Conservation (phyloP, 2,329 filamentous ascomycete species). For the Diaporthe sp. region DNA sequence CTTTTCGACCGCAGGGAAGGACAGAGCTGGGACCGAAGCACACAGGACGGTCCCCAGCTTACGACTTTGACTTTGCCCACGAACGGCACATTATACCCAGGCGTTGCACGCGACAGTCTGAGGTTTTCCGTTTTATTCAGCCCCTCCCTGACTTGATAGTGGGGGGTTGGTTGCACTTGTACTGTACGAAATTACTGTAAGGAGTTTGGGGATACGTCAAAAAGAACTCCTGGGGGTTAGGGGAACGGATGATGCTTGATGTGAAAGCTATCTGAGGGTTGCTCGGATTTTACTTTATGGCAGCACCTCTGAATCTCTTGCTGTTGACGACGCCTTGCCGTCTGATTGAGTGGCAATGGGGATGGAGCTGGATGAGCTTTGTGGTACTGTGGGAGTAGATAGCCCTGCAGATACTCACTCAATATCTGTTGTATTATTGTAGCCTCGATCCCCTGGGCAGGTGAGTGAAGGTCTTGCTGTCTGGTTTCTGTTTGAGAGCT, state of each 20-base stretch:
- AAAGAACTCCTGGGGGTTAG: neutral
- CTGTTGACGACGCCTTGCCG: neutral
- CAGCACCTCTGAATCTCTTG: neutral
- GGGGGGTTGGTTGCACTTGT: neutral
- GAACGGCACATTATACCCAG: conserved; percentile 18
- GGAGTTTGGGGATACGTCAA: conserved; percentile 17
- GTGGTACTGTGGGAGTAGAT: conserved; percentile 5
- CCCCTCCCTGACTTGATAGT: neutral
- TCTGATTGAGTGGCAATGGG: neutral
- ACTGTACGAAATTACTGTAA: conserved; percentile 12
- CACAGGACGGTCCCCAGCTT: neutral
- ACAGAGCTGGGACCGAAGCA: conserved; percentile 3
- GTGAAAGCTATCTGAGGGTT: neutral
- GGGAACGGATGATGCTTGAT: neutral
- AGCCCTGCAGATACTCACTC: conserved; percentile 18
- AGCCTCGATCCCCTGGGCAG: neutral
- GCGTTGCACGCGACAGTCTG: conserved; percentile 27
- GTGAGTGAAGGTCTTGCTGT: neutral
- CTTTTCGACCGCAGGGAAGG: neutral
- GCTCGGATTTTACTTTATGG: neutral
- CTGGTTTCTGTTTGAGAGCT: neutral
- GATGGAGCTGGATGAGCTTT: neutral
- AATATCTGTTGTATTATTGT: conserved; percentile 2
- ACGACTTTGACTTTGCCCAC: neutral
- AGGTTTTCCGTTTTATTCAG: neutral